Evolutionary conservation across 2,329 filamentous ascomycete genomes (phyloP), one percentile per base, ranked within the genome.

Genomic region (Verticillium klebahnii): DNA sequence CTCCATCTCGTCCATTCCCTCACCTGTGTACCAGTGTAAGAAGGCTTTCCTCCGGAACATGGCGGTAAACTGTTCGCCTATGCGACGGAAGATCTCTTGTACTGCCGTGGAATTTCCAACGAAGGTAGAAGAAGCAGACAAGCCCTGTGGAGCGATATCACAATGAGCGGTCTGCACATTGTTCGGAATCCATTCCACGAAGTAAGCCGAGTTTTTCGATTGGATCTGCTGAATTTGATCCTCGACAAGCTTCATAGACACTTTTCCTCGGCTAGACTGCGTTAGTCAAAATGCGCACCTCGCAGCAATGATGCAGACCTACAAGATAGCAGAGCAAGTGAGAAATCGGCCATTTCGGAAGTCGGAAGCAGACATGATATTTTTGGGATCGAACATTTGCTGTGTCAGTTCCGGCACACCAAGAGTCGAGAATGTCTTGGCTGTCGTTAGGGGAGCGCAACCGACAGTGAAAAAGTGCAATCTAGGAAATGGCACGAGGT

Each of bases 1-100:
- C 85, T 99, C 95, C 95, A 98, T 98, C 90, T 98, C 95, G 82
- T 99, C 95, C 95, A 99, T 99, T 83, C 95, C 95, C 87, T 99
- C 95, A 76, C 93, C 93, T 87, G 95, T 99, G 85, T 98, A 99
- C 95, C 95, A 99, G 86, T 98, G 95, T 88, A 99, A 91, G 92
- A 99, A 99, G 88, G 95, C 95, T 91, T 98, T 99, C 83, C 95
- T 92, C 84, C 95, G 88, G 89, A 98, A 99, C 95, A 99, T 99
- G 79, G 93, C 93, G 82, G 90, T 93, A 88, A 99, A 99, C 85
- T 98, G 95, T 80, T 98, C 94, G 76, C 95, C 95, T 72, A 99
- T 85, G 87, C 95, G 93, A 91, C 98, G 98, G 91, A 99, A 98
- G 72, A 98, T 91, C 85, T 99, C 95, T 86, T 99, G 95, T 82